Evolutionary conservation across 768 basidiomycete genomes (phyloP).

Genomic region (Kwoniella sp.): DNA sequence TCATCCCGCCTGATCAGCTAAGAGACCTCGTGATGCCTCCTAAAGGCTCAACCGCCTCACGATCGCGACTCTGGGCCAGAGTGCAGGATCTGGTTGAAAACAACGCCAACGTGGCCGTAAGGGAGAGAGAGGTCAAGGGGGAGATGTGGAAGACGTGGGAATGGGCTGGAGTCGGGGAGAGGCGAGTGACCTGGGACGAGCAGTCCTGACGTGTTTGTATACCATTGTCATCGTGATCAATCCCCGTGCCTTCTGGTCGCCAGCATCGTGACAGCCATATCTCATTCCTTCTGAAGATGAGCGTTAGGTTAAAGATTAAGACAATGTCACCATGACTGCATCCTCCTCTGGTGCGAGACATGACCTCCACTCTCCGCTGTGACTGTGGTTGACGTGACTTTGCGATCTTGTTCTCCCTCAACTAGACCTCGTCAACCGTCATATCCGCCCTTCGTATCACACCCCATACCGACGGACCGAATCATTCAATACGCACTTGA

Average conservation of each 20-base stretch:
- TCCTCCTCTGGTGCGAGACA: too few relatives aligned
- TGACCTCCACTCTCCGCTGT: too few relatives aligned
- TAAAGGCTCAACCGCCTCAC: conserved; percentile 28
- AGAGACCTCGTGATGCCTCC: conserved; percentile 46
- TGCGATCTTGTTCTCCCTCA: too few relatives aligned
- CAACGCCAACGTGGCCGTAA: conserved; percentile 45
- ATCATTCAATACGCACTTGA: too few relatives aligned
- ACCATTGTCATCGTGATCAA: background rate
- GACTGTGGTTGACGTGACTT: too few relatives aligned
- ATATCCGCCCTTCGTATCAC: too few relatives aligned
- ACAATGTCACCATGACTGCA: too few relatives aligned
- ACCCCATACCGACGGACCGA: too few relatives aligned
- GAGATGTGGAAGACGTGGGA: conserved; percentile 49
- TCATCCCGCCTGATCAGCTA: conserved; percentile 46
- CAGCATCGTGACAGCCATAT: too few relatives aligned
- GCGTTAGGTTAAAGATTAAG: too few relatives aligned
- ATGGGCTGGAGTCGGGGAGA: conserved; percentile 38
- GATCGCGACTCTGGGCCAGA: conserved; percentile 34
- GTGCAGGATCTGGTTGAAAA: conserved; percentile 40
- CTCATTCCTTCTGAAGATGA: too few relatives aligned
- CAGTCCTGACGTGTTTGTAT: background rate
- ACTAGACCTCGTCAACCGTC: too few relatives aligned
- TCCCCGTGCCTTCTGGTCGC: background rate
- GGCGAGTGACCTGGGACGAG: conserved; percentile 25
- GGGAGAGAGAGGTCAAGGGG: conserved; percentile 42